Evolutionary conservation across 1,284 basidiomycete genomes (phyloP).

Genomic region (Taiwanofungus camphoratus): DNA sequence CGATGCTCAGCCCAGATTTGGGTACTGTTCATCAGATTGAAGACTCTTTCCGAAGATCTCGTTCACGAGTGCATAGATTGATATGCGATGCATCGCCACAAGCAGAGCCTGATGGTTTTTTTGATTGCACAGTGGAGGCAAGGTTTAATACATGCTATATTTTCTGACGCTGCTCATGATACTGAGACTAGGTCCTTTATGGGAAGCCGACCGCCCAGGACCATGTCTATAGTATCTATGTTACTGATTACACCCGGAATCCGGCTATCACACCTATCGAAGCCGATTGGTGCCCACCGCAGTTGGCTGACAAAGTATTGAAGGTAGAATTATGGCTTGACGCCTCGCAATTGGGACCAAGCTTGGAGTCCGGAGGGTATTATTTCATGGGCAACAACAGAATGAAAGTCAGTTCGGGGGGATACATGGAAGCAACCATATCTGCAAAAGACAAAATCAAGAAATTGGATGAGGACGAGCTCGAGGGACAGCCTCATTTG

Average conservation of each 20-base stretch:
- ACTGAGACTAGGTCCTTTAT: conserved; percentile 39
- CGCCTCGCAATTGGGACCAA: conserved; percentile 34
- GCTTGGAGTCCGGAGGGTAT: conserved; percentile 45
- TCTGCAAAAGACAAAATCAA: conserved; percentile 38
- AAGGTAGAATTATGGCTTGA: conserved; percentile 54
- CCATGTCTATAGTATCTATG: conserved; percentile 45
- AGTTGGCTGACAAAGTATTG: conserved; percentile 39
- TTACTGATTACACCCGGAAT: conserved; percentile 62
- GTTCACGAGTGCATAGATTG: conserved; percentile 39
- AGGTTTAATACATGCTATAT: conserved; percentile 16
- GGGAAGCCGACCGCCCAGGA: conserved; percentile 27
- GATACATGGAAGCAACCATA: conserved; percentile 49
- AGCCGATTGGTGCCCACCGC: conserved; percentile 42
- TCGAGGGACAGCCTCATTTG: conserved; percentile 34
- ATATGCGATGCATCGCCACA: conserved; percentile 46
- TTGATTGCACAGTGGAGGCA: conserved; percentile 67
- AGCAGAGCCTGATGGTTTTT: conserved; percentile 40
- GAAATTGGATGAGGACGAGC: conserved; percentile 37
- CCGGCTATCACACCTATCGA: conserved; percentile 25
- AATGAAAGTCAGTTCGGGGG: conserved; percentile 34
- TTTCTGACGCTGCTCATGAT: conserved; percentile 2
- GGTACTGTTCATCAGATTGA: conserved; percentile 5
- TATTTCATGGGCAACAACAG: conserved; percentile 53
- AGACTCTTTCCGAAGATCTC: neutral
- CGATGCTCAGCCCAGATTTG: conserved; percentile 5